Base-by-base conservation (phyloP, 768 basidiomycete genomes). In the Lactifluus echinatus region DNA sequence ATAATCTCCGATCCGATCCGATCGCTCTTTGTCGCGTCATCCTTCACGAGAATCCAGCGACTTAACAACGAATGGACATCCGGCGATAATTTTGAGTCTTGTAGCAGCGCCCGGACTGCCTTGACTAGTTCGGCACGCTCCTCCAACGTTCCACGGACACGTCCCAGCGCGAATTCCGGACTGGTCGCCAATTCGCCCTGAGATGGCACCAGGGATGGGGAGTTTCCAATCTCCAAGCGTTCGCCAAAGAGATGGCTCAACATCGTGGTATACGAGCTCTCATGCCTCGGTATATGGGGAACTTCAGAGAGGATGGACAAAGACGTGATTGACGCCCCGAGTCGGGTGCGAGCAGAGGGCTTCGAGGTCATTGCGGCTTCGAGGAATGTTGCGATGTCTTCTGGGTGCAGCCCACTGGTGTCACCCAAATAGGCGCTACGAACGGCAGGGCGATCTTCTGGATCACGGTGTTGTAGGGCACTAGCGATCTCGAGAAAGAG, bases 141-240 rank as follows among this genome's bases (percentile, higher is more conserved):
- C 57, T 89, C 87, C 45, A 89, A 66, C 64, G 91, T 83, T 2
- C 88, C 89, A 36, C 90, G 84, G 43, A 93, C 84, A 45, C 93
- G 87, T 12, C 96, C 95, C 34, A 98, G 79, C 0, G 96, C 95
- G 67, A 87, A 97, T 68, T 97, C 92, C 1, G 95, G 96, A 21
- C 80, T 86, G 12, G 93, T 95, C 15, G 92, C 90, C 40, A 83
- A 70, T 44, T 79, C 73, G 11, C 92, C 93, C 56, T 87, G 79
- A 14, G 82, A 70, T 10, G 79, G 67, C 47, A 92, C 82, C 17
- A 87, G 76, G 42, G 79, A 74, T 0, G 92, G 93, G 3, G 87
- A 83, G 71, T 99, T 98, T 65, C 85, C 77, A 56, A 99, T 78
- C 60, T 93, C 85, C 0, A 98, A 74, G 2, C 89, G 80, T 7